phyloP scores from a whole-genome alignment of 2,329 filamentous ascomycete species.

The Talaromyces rugulosus region DNA sequence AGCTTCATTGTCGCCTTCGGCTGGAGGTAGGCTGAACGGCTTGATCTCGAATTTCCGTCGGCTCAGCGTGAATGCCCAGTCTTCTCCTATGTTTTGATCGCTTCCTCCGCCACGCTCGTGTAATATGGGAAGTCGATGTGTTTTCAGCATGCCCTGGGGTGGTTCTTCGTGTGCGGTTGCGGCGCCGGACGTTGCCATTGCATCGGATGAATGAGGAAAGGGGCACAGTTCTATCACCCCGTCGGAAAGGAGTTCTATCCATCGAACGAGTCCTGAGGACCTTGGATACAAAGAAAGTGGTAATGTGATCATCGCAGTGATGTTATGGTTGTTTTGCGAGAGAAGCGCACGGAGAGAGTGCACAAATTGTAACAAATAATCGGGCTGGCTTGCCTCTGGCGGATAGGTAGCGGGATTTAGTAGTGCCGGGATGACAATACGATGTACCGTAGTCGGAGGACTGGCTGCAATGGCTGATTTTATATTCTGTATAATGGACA shows the following conservation, averaged over 20 bases:
- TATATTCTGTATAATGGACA: conserved; percentile 59
- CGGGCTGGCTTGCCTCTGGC: conserved; percentile 63
- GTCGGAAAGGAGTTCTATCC: conserved; percentile 81
- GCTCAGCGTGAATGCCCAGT: conserved; percentile 87
- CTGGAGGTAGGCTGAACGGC: conserved; percentile 82
- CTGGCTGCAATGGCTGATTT: conserved; percentile 54
- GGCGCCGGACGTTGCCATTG: conserved; percentile 49
- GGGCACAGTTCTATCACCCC: conserved; percentile 80
- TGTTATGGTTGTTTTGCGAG: conserved; percentile 58
- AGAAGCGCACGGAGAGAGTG: conserved; percentile 73
- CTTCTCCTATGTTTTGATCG: conserved; percentile 67
- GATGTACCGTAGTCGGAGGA: conserved; percentile 63
- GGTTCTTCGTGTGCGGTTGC: conserved; percentile 64
- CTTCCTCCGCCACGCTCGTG: conserved; percentile 85
- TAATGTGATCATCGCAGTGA: conserved; percentile 71
- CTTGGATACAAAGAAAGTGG: conserved; percentile 78
- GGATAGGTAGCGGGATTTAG: conserved; percentile 84
- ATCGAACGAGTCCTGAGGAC: conserved; percentile 69
- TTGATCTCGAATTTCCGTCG: conserved; percentile 78
- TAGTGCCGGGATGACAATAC: conserved; percentile 77
- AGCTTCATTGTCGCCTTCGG: conserved; percentile 68
- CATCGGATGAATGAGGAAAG: conserved; percentile 59
- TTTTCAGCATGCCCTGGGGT: conserved; percentile 78
- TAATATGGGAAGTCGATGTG: conserved; percentile 77
- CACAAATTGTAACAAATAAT: conserved; percentile 73